Evolutionary conservation across 495 filamentous ascomycete species (phyloP).

Genomic region (Apodospora peruviana): DNA sequence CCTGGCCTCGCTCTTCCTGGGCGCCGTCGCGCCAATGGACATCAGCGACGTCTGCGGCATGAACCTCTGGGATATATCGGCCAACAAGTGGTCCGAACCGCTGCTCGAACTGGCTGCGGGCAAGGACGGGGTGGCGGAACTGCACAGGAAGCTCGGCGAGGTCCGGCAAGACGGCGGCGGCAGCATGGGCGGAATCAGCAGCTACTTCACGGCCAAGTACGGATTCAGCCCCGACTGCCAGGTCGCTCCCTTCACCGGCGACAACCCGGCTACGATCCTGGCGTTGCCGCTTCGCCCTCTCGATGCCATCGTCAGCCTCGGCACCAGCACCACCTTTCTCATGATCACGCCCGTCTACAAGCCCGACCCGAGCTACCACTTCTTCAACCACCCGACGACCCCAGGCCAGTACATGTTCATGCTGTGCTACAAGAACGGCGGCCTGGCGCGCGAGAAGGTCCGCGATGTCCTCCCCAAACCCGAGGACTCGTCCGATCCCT

Average conservation of each 20-base stretch:
- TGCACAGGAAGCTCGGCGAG: constrained; percentile 73
- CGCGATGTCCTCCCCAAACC: constrained; percentile 57
- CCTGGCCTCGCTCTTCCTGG: constrained; percentile 86
- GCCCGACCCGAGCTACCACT: constrained; percentile 80
- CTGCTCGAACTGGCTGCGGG: constrained; percentile 76
- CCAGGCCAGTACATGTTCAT: constrained; percentile 92
- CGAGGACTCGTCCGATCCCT: constrained; percentile 43
- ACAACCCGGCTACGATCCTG: constrained; percentile 94
- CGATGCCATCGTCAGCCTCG: constrained; percentile 90
- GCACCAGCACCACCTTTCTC: constrained; percentile 92
- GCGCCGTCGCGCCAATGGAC: constrained; percentile 79
- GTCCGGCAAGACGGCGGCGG: constrained; percentile 76
- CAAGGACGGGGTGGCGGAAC: constrained; percentile 53
- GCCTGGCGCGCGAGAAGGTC: constrained; percentile 82
- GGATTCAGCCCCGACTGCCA: constrained; percentile 70
- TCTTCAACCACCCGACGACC: constrained; percentile 85
- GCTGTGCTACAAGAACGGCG: constrained; percentile 99
- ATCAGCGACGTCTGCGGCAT: constrained; percentile 94
- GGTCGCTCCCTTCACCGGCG: constrained; percentile 83
- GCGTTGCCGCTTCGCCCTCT: constrained; percentile 76
- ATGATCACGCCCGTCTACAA: constrained; percentile 90
- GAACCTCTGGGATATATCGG: constrained; percentile 90
- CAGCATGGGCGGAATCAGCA: constrained; percentile 64
- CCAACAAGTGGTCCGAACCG: constrained; percentile 63
- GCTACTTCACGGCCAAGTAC: constrained; percentile 73